phyloP scores from a whole-genome alignment of 768 basidiomycete genomes.

The Cyathus striatus region DNA sequence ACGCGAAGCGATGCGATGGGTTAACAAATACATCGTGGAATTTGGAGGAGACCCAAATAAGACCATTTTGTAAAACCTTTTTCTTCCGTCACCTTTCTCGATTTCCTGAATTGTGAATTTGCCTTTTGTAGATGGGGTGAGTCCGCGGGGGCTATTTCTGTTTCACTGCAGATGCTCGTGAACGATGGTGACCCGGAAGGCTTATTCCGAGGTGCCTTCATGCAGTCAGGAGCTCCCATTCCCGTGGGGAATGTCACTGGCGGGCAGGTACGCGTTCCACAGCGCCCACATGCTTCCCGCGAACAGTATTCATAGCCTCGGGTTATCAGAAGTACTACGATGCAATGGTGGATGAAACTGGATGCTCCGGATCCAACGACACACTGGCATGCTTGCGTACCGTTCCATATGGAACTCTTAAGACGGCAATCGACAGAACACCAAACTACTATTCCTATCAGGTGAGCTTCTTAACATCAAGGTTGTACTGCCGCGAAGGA shows the following conservation, averaged over 20 bases:
- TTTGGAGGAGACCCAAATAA: constrained; percentile 58
- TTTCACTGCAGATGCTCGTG: constrained; percentile 42
- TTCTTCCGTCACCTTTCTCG: not conserved
- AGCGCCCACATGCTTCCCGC: too few species aligned
- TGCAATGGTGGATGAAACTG: constrained; percentile 32
- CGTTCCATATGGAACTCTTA: constrained; percentile 30
- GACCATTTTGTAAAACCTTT: constrained; percentile 41
- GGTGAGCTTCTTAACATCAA: constrained; percentile 16
- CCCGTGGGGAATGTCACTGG: constrained; percentile 38
- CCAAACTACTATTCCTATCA: constrained; percentile 40
- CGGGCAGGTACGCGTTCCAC: constrained; percentile 24
- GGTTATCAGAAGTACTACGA: constrained; percentile 32
- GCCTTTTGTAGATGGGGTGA: constrained; percentile 40
- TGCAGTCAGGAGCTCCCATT: constrained; percentile 46
- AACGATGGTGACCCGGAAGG: constrained; percentile 39
- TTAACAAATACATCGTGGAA: constrained; percentile 50
- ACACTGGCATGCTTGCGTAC: constrained; percentile 39
- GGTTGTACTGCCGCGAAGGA: not conserved
- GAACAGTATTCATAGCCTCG: too few species aligned
- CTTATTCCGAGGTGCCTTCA: constrained; percentile 45
- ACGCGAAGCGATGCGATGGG: constrained; percentile 53
- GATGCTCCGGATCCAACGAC: constrained; percentile 32
- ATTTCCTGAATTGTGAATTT: not conserved
- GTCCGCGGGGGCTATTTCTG: constrained; percentile 53
- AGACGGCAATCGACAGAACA: constrained; percentile 35